These are phyloP conservation scores for Magnusiomyces suaveolens DNA, from an alignment of 1,139 yeast species.

Conservation along the genomic window DNA sequence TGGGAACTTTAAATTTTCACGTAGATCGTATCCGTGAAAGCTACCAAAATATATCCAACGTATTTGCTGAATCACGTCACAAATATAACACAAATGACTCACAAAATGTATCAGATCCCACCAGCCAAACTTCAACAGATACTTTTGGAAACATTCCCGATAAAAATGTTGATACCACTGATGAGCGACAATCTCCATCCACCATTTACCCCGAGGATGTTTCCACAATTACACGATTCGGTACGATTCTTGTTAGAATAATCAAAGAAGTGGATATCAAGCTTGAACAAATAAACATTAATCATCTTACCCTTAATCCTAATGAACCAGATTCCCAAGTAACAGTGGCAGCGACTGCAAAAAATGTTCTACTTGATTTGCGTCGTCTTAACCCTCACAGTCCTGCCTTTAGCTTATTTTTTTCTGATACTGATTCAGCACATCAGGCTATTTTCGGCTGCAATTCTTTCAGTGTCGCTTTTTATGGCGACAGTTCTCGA, in stretches of 20 bases:
- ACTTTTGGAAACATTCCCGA: not conserved
- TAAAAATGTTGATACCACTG: not conserved
- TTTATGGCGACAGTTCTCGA: conserved; percentile 24
- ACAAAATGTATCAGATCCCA: too few relatives aligned
- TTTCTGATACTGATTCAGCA: conserved; percentile 30
- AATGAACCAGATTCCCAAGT: not conserved
- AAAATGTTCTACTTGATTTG: conserved; percentile 33
- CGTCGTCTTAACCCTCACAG: conserved; percentile 33
- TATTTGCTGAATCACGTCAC: not conserved
- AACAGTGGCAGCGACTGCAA: conserved; percentile 28
- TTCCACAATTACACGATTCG: conserved; percentile 21
- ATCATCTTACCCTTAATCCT: conserved; percentile 18
- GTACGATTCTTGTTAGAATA: conserved; percentile 28
- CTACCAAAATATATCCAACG: conserved; percentile 7
- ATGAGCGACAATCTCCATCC: not conserved
- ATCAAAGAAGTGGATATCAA: conserved; percentile 32
- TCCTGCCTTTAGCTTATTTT: conserved; percentile 35
- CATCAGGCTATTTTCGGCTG: conserved; percentile 35
- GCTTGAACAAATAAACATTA: conserved; percentile 25
- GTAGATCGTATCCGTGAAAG: conserved; percentile 15
- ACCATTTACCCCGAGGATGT: not conserved
- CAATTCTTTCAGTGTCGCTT: conserved; percentile 32
- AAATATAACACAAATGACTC: not conserved
- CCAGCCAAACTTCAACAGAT: not conserved
- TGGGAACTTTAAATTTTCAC: conserved; percentile 23